Percentiles rank a stretch among this genome's conserved stretches.
Conservation (phyloP, 2,329 filamentous ascomycete genomes). For the Colletotrichum sp. region DNA sequence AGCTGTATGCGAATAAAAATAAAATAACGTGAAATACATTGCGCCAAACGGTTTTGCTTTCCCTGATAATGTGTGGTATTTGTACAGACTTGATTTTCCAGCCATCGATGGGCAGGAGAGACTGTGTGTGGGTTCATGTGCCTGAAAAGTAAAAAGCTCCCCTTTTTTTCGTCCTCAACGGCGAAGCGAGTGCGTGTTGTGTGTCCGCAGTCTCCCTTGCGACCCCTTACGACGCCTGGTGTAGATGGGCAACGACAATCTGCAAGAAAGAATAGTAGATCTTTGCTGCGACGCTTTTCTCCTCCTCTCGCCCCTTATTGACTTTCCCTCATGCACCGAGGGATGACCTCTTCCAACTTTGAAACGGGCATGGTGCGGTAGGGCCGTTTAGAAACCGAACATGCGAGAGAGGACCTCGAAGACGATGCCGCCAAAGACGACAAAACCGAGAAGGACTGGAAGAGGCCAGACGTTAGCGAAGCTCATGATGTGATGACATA, state of each 20-base stretch:
- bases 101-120: background rate
- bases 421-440: constrained; percentile 65
- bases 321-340: background rate
- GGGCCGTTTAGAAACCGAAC: constrained; percentile 34
- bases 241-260: background rate
- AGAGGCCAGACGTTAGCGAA: background rate
- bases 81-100: background rate
- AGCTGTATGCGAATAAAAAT: background rate
- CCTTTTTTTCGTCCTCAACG: background rate
- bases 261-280: background rate
- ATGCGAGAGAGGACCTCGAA: constrained; percentile 63
- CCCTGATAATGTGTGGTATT: background rate
- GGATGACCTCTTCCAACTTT: background rate
- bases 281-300: background rate
- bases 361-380: background rate
- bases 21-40: background rate
- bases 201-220: background rate
- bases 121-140: background rate
- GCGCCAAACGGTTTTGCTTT: constrained; percentile 7
- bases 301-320: background rate
- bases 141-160: background rate
- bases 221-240: background rate
- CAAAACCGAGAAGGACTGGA: constrained; percentile 62
- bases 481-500: background rate
- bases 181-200: background rate